These are phyloP conservation scores for Torrubiellomyces zombiae DNA, from an alignment of 2,329 filamentous ascomycete genomes.

Conservation along the genomic window DNA sequence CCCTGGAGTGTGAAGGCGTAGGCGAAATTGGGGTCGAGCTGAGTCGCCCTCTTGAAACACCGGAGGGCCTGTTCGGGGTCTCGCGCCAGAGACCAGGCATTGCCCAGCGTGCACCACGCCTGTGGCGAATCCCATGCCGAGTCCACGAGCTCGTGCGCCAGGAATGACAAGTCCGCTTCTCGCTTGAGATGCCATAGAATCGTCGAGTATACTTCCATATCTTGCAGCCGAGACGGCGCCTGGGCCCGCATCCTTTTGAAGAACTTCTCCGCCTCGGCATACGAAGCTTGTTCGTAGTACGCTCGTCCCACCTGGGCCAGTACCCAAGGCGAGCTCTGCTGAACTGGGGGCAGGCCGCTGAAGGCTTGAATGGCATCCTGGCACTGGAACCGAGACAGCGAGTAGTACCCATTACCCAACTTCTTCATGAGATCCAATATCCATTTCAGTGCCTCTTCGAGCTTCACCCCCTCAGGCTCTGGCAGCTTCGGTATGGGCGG, in stretches of 20 bases:
- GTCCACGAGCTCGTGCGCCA: constrained; percentile 82
- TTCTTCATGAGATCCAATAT: constrained; percentile 69
- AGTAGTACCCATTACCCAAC: constrained; percentile 64
- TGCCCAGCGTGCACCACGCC: constrained; percentile 90
- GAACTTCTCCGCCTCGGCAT: constrained; percentile 71
- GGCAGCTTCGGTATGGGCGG: constrained; percentile 20
- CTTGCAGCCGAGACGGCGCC: constrained; percentile 68
- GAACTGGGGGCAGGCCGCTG: constrained; percentile 49
- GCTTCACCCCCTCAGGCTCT: constrained; percentile 41
- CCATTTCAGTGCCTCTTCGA: constrained; percentile 60
- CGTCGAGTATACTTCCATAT: constrained; percentile 97
- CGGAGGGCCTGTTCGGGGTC: constrained; percentile 90
- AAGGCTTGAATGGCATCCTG: constrained; percentile 62
- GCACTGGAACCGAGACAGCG: constrained; percentile 64
- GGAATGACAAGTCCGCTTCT: constrained; percentile 78
- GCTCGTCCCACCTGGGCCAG: constrained; percentile 80
- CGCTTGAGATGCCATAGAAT: constrained; percentile 97
- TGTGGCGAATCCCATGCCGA: constrained; percentile 78
- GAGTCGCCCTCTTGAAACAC: constrained; percentile 88
- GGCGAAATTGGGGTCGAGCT: constrained; percentile 76
- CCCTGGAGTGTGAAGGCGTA: constrained; percentile 94
- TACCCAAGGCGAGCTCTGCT: constrained; percentile 88
- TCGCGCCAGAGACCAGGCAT: constrained; percentile 79
- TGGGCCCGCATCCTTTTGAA: constrained; percentile 67
- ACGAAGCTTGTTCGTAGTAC: constrained; percentile 78